phyloP scores from a whole-genome alignment of 129 eudicot genomes.

The Scalesia atractyloides region DNA sequence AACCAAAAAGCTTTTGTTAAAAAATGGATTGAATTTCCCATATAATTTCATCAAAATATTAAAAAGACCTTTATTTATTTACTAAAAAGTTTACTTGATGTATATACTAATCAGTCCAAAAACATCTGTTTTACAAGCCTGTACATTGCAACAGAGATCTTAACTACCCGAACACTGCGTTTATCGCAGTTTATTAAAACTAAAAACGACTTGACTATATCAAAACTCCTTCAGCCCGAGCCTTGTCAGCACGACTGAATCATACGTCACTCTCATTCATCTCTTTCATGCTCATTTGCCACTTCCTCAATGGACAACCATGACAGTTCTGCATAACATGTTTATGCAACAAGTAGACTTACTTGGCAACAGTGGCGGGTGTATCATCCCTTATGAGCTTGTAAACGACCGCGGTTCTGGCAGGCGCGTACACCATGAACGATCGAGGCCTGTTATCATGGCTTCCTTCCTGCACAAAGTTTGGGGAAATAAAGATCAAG shows the following conservation, averaged over 20 bases:
- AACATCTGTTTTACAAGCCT: slow-evolving; percentile 23
- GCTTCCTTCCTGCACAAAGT: slow-evolving; percentile 59
- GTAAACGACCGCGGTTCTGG: slow-evolving; percentile 85
- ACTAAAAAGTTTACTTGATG: slow-evolving; percentile 12
- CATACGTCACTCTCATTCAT: slow-evolving; percentile 4
- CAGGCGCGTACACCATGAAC: slow-evolving; percentile 81
- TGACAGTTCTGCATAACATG: slow-evolving; percentile 2
- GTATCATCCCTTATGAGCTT: slow-evolving; percentile 45
- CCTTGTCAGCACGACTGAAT: slow-evolving; percentile 5
- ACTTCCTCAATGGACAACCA: slow-evolving; percentile 15
- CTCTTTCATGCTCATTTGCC: slow-evolving; percentile 4
- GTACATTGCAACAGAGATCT: slow-evolving; percentile 31
- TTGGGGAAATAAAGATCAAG: background rate
- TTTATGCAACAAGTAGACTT: background rate
- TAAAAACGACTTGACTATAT: slow-evolving; percentile 12
- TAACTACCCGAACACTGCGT: slow-evolving; percentile 10
- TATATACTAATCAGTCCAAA: slow-evolving; percentile 31
- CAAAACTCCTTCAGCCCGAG: slow-evolving; percentile 9
- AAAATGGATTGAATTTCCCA: background rate
- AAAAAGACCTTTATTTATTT: slow-evolving; percentile 29
- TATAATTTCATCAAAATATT: background rate
- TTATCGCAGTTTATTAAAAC: slow-evolving; percentile 17
- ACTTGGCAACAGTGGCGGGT: slow-evolving; percentile 24
- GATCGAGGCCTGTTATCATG: slow-evolving; percentile 83
- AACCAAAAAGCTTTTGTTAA: too few relatives aligned